Conservation (phyloP, 1,284 basidiomycete genomes). For the Somion occarium region DNA sequence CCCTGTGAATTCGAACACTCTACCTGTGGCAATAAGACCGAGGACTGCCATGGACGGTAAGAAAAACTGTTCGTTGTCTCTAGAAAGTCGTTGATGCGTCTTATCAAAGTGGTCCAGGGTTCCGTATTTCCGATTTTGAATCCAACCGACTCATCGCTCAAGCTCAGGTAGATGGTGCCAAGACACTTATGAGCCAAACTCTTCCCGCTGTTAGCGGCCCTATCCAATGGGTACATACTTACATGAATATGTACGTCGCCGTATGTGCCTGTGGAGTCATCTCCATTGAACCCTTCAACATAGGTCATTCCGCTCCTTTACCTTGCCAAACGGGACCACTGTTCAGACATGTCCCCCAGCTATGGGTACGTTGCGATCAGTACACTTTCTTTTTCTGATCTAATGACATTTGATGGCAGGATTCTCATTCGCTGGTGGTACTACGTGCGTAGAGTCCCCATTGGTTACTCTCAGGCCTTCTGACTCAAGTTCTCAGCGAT, state of each 20-base stretch:
- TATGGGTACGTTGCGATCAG: slow-evolving; percentile 52
- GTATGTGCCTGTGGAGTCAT: slow-evolving; percentile 2
- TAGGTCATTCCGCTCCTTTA: slow-evolving; percentile 64
- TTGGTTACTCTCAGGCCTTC: neutral
- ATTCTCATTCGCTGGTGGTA: slow-evolving; percentile 74
- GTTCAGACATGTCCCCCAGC: slow-evolving; percentile 77
- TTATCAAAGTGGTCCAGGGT: slow-evolving; percentile 58
- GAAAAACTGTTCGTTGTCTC: slow-evolving; percentile 19
- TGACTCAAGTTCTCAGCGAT: slow-evolving; percentile 39
- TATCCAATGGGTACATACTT: slow-evolving; percentile 63
- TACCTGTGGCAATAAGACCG: slow-evolving; percentile 65
- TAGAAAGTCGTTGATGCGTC: neutral
- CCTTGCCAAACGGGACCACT: slow-evolving; percentile 59
- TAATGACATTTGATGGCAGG: slow-evolving; percentile 32
- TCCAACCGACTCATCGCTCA: slow-evolving; percentile 68
- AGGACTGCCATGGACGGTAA: slow-evolving; percentile 69
- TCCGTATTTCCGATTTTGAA: slow-evolving; percentile 66
- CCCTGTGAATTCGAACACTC: slow-evolving; percentile 63
- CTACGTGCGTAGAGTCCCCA: slow-evolving; percentile 54
- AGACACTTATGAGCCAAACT: slow-evolving; percentile 48
- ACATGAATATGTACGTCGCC: slow-evolving; percentile 57
- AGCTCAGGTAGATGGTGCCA: slow-evolving; percentile 61
- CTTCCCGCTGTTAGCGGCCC: slow-evolving; percentile 46
- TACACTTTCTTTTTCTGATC: slow-evolving; percentile 8
- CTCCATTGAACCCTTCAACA: no score